These are phyloP conservation scores for Petrea volubilis DNA, from an alignment of 257 asterid genomes.

Conservation along the genomic window DNA sequence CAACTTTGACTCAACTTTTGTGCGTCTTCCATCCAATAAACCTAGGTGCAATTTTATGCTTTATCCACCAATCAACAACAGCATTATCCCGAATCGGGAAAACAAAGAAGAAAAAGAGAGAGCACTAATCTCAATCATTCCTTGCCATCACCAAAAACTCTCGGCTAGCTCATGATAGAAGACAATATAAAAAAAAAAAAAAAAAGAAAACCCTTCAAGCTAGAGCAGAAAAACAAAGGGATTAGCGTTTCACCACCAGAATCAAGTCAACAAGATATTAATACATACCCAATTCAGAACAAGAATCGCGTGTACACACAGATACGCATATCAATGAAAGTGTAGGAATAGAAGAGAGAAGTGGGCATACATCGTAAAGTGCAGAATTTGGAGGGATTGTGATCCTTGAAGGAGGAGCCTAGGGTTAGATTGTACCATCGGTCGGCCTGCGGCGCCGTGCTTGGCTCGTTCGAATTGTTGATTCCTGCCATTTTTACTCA, in stretches of 20 bases:
- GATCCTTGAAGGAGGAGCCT: slow-evolving; percentile 92
- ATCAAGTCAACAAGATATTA: background rate
- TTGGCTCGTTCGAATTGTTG: slow-evolving; percentile 66
- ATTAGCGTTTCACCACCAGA: slow-evolving; percentile 15
- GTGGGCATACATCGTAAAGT: slow-evolving; percentile 75
- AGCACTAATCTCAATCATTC: background rate
- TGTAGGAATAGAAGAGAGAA: background rate
- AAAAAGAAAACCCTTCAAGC: background rate
- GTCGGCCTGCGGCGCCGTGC: slow-evolving; percentile 81
- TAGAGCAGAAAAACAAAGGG: background rate
- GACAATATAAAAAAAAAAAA: background rate
- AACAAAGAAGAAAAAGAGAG: background rate
- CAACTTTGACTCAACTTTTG: background rate
- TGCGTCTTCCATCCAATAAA: too few relatives aligned
- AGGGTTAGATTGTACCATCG: slow-evolving; percentile 85
- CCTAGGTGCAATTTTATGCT: background rate
- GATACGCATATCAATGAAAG: background rate
- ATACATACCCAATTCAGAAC: background rate
- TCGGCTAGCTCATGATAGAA: background rate
- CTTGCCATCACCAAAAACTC: background rate
- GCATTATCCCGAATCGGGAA: background rate
- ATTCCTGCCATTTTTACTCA: slow-evolving; percentile 53
- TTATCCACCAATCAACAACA: background rate
- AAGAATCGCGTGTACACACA: background rate
- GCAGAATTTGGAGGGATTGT: slow-evolving; percentile 95